Percentiles rank a stretch among this genome's conserved stretches.
phyloP scores from a whole-genome alignment of 352 stramenopile genomes.

The Phytopythium sindhum region DNA sequence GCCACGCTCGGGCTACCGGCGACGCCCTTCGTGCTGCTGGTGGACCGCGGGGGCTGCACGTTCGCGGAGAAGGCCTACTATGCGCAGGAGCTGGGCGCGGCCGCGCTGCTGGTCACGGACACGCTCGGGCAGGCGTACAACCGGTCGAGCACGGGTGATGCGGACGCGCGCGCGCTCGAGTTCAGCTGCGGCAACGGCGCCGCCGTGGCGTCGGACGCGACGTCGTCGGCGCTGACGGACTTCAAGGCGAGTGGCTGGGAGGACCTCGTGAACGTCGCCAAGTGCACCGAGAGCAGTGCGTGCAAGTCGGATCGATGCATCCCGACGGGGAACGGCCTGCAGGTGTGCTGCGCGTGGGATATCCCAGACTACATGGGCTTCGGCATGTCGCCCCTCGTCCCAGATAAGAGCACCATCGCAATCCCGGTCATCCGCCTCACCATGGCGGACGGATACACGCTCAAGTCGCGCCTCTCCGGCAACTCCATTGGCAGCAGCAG shows the following conservation, averaged over 20 bases:
- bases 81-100: constrained; percentile 61
- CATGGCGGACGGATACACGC: constrained; percentile 50
- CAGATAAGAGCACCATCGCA: constrained; percentile 36
- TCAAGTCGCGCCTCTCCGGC: constrained; percentile 37
- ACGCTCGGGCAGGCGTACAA: constrained; percentile 72
- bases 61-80: constrained; percentile 75
- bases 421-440: constrained; percentile 70
- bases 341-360: constrained; percentile 81
- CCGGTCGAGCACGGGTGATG: constrained; percentile 28
- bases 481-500: constrained; percentile 1
- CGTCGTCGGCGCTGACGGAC: constrained; percentile 22
- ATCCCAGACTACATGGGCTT: constrained; percentile 75
- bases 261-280: constrained; percentile 34
- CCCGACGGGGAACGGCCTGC: constrained; percentile 41
- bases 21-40: constrained; percentile 58
- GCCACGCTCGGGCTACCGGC: constrained; percentile 20
- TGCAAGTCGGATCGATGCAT: constrained; percentile 67
- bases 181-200: constrained; percentile 55
- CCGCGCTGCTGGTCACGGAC: constrained; percentile 72
- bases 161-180: constrained; percentile 42
- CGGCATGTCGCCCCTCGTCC: constrained; percentile 25
- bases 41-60: constrained; percentile 68
- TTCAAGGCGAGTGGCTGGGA: constrained; percentile 26
- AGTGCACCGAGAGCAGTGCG: constrained; percentile 31
- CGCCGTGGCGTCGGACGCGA: constrained; percentile 23